Evolutionary conservation across 2,329 filamentous ascomycete species (phyloP).

Genomic region (Endocalyx cinctus): DNA sequence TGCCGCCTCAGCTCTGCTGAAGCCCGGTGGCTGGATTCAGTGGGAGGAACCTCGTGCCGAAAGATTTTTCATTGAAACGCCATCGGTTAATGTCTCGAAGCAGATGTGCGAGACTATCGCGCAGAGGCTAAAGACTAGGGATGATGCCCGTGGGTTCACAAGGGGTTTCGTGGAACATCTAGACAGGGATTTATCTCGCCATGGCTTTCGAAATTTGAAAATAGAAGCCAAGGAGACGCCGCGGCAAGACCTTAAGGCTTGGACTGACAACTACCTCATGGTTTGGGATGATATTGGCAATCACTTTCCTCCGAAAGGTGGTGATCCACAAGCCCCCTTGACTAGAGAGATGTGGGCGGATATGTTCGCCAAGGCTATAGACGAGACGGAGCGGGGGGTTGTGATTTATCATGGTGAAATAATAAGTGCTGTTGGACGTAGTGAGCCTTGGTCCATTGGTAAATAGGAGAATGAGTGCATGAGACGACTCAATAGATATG

Average conservation of each 20-base stretch:
- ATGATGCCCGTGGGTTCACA: slow-evolving; percentile 4
- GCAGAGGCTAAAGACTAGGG: slow-evolving; percentile 4
- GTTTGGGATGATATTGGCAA: slow-evolving; percentile 18
- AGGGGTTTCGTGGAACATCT: slow-evolving; percentile 8
- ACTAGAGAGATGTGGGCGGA: slow-evolving; percentile 15
- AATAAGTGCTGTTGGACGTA: slow-evolving; percentile 9
- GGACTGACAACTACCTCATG: slow-evolving; percentile 23
- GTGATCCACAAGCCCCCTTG: slow-evolving; percentile 11
- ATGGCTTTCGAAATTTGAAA: slow-evolving; percentile 9
- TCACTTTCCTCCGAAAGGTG: slow-evolving; percentile 13
- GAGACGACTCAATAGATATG: too few species aligned
- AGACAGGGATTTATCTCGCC: slow-evolving; percentile 5
- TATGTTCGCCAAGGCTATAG: slow-evolving; percentile 13
- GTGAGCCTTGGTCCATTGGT: too few species aligned
- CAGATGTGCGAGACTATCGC: slow-evolving; percentile 12
- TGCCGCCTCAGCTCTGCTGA: slow-evolving; percentile 11
- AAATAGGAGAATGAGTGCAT: too few species aligned
- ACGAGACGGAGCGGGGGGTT: slow-evolving; percentile 22
- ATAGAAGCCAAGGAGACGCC: slow-evolving; percentile 1
- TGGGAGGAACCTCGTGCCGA: slow-evolving; percentile 18
- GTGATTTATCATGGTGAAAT: slow-evolving; percentile 12
- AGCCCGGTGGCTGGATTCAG: slow-evolving; percentile 20
- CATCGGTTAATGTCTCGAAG: slow-evolving; percentile 6
- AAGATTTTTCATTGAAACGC: slow-evolving; percentile 10
- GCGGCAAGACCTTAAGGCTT: slow-evolving; percentile 17